Base-by-base conservation (phyloP, 108 stramenopile species). In the Schizochytrium sp. region DNA sequence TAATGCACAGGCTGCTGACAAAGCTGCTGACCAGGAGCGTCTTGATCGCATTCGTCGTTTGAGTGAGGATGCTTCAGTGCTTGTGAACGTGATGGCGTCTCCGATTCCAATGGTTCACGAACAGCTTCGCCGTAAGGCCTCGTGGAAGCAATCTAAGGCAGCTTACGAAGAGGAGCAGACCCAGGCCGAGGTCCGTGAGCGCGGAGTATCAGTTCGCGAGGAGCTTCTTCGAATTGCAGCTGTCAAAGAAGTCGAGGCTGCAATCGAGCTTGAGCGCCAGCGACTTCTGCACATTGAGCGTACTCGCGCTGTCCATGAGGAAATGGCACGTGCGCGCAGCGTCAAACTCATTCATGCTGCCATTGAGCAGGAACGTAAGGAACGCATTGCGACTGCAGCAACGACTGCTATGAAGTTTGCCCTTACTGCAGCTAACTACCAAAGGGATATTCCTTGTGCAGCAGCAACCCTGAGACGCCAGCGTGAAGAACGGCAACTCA, bases 91-190 rank as follows among this genome's bases (percentile, higher is more conserved):
- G 19, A 8, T 38, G 12, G 64, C 28, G 12, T 69, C 64, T 38
- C 64, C 12, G 12, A 12, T 69, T 38, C 64, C 64, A 10, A 38
- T 38, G 2, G 28, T 38, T 7, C 64, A 7, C 64, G 64, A 69
- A 44, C 42, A 69, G 64, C 64, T 69, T 15, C 15, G 64, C 28
- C 64, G 64, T 44, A 69, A 69, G 64, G 64, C 64, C 19, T 69
- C 64, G 19, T 69, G 64, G 64, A 69, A 69, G 3, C 8, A 38
- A 38, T 69, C 64, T 44, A 69, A 69, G 64, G 19, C 12, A 15
- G 64, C 64, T 38, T 69, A 69, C 28, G 64, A 69, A 44, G 8
- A 3, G 5, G 64, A 69, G 28, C 64, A 69, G 28, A 44, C 64
- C 64, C 2, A 28, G 64, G 64, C 64, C 19, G 28, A 28, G 19